phyloP scores from a whole-genome alignment of 164 flowering plant species.

The Tetracentron sinense region DNA sequence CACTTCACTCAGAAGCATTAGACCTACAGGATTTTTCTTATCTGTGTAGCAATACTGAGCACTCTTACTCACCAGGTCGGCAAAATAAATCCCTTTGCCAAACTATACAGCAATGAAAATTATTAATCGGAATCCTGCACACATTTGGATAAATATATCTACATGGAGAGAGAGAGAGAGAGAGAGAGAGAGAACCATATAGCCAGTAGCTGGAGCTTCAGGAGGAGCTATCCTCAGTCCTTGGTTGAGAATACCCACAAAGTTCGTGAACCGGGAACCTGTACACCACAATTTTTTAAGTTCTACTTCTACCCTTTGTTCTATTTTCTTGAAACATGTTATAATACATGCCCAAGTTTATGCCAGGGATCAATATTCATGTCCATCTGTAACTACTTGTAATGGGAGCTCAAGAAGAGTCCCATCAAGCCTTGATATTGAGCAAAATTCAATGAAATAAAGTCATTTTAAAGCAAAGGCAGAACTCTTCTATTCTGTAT shows the following conservation, averaged over 20 bases:
- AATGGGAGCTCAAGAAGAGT: slow-evolving; percentile 2
- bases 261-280: slow-evolving; percentile 88
- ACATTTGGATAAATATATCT: too few species aligned
- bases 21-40: slow-evolving; percentile 69
- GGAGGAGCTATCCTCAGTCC: slow-evolving; percentile 97
- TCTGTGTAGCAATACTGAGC: slow-evolving; percentile 91
- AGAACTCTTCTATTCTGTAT: not conserved
- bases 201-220: slow-evolving; percentile 95
- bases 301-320: too few species aligned
- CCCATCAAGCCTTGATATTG: not conserved
- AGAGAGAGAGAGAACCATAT: slow-evolving; percentile 70
- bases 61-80: slow-evolving; percentile 97
- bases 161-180: too few species aligned
- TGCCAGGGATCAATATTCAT: not conserved
- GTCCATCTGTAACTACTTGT: not conserved
- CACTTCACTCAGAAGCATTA: slow-evolving; percentile 96
- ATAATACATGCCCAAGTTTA: not conserved
- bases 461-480: too few species aligned
- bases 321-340: not conserved
- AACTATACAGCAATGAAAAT: slow-evolving; percentile 46
- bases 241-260: slow-evolving; percentile 94
- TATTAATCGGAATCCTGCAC: slow-evolving; percentile 2
- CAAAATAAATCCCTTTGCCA: slow-evolving; percentile 97
- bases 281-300: slow-evolving; percentile 12
- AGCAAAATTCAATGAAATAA: too few species aligned